A percentile compares a stretch with the other conserved stretches of the same genome.
Evolutionary conservation across 1,139 yeast species (phyloP).

Genomic region (Yamadazyma sp.): DNA sequence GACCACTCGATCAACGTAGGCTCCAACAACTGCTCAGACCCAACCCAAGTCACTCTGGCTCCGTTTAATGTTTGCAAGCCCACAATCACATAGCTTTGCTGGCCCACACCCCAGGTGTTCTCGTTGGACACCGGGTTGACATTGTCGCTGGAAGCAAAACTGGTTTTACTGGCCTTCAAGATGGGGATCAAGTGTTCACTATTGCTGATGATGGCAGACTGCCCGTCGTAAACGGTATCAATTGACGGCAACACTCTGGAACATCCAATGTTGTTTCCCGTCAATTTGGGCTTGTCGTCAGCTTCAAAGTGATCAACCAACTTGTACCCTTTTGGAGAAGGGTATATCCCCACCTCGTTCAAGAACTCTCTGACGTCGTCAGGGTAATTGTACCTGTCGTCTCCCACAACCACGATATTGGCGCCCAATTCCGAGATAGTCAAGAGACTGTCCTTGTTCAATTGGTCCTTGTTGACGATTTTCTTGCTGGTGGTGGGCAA

Average conservation of each 20-base stretch:
- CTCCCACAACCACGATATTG: conserved; percentile 68
- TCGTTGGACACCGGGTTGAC: conserved; percentile 43
- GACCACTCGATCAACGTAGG: conserved; percentile 67
- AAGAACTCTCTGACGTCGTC: conserved; percentile 68
- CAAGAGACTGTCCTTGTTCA: conserved; percentile 33
- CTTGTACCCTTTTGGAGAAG: conserved; percentile 74
- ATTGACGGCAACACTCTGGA: conserved; percentile 23
- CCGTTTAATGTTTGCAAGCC: conserved; percentile 80
- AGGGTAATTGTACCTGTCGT: conserved; percentile 43
- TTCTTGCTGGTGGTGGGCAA: conserved; percentile 42
- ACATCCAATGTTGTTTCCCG: conserved; percentile 25
- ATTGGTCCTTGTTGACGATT: conserved; percentile 29
- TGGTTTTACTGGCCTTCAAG: conserved; percentile 65
- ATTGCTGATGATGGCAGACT: conserved; percentile 42
- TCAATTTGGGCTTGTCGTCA: conserved; percentile 24
- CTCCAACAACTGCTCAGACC: conserved; percentile 58
- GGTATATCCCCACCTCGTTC: conserved; percentile 79
- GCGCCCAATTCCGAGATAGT: conserved; percentile 73
- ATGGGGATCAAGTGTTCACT: conserved; percentile 72
- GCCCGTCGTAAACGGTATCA: conserved; percentile 31
- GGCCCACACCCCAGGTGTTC: conserved; percentile 76
- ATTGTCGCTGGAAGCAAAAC: conserved; percentile 50
- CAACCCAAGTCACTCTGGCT: conserved; percentile 82
- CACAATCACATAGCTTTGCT: conserved; percentile 75
- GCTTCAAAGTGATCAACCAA: conserved; percentile 65